Evolutionary conservation across 2,329 filamentous ascomycete genomes (phyloP), one percentile per base, ranked within the genome.

Genomic region (Pezicula neosporulosa): DNA sequence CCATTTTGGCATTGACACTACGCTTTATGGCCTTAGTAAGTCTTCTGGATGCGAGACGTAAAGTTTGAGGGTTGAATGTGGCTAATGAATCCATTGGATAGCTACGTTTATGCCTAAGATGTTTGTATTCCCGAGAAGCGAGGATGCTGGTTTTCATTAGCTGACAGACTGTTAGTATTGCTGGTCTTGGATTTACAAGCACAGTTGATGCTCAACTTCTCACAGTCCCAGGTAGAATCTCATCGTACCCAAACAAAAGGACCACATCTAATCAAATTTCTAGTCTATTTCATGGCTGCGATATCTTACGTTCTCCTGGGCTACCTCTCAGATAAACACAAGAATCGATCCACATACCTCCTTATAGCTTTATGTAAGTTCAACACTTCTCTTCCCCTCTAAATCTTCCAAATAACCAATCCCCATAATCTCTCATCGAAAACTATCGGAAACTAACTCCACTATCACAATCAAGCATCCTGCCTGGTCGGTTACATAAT

Each of bases 61-160:
- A 6, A 10, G 5, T 24, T n/a, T 46, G 13, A 15, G 10, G 10
- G 15, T n/a, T 19, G 18, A 24, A 4, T 15, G 8, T 36, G 21
- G 16, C 28, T 38, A 41, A 37, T 28, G 12, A 13, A 8, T 24
- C 7, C 41, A 3, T 38, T 27, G 7, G 8, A 30, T 28, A 48
- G 45, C 45, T 28, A 48, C 45, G 13, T 48, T 48, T 9, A 48
- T 48, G 45, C 45, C 45, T 21, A 48, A 48, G 18, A 48, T 48
- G 45, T 48, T 4, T 39, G 45, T 39, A 24, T 19, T 7, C 7
- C 6, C 33, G 19, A 10, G 5, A 10, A n/a, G 21, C 21, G 3
- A 15, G 2, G 44, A 15, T 3, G 6, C 13, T 33, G 3, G 27
- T 47, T 9, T 36, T 47, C 3, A 21, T 18, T 12, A 15, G 35